Conservation (phyloP, 495 filamentous ascomycete genomes). For the Bombardia bombarda region DNA sequence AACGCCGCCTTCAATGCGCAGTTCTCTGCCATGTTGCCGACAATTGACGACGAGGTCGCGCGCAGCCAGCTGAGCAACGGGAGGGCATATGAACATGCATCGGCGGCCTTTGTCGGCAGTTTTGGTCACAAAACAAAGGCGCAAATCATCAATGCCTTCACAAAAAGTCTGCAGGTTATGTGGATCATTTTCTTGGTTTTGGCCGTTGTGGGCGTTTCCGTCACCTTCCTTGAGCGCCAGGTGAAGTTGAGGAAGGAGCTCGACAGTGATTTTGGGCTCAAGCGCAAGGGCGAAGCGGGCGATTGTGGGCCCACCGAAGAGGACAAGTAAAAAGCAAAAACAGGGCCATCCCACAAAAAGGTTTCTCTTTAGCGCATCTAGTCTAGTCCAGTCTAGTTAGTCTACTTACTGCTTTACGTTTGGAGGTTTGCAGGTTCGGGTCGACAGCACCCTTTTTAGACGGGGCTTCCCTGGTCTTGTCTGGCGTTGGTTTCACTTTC, state of each 20-base stretch:
- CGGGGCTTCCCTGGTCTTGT: no score
- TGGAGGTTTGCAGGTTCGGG: no score
- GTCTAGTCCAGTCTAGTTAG: no score
- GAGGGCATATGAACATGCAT: slow-evolving; percentile 16
- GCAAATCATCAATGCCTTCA: slow-evolving; percentile 6
- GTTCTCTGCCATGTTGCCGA: slow-evolving; percentile 7
- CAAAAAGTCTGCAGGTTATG: slow-evolving; percentile 4
- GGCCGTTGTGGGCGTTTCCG: slow-evolving; percentile 12
- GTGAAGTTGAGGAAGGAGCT: slow-evolving; percentile 23
- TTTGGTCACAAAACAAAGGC: not conserved
- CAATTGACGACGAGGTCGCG: not conserved
- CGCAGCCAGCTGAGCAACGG: slow-evolving; percentile 3
- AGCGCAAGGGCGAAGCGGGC: slow-evolving; percentile 6
- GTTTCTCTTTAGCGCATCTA: no score
- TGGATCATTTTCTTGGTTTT: slow-evolving; percentile 14
- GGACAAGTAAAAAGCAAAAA: no score
- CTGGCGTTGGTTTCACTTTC: no score
- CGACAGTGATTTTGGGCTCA: slow-evolving; percentile 30
- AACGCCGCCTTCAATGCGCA: slow-evolving; percentile 41
- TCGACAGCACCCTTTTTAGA: no score
- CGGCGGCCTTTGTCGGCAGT: slow-evolving; percentile 7
- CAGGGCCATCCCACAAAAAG: no score
- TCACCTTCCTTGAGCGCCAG: slow-evolving; percentile 28
- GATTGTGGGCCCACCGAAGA: no score
- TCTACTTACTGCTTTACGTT: no score